Conservation (phyloP, 163 green algal genomes). For the Dunaliella salina region DNA sequence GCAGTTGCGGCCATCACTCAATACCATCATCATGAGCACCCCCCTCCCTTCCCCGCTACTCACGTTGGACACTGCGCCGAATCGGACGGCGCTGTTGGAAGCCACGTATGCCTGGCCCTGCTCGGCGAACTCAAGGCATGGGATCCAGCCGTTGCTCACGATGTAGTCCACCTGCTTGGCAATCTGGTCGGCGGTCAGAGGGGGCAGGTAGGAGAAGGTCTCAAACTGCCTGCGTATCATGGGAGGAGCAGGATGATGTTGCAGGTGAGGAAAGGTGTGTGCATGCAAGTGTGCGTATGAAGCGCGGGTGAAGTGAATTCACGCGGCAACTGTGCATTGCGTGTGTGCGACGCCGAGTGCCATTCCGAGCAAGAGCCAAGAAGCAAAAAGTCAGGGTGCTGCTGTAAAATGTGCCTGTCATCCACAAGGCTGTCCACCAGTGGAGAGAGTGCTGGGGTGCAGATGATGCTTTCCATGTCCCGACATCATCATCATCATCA, state of each 20-base stretch:
- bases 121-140: constrained; percentile 88
- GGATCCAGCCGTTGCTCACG: constrained; percentile 74
- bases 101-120: constrained; percentile 67
- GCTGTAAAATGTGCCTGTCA: too few relatives aligned
- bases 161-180: constrained; percentile 92
- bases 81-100: constrained; percentile 45
- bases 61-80: constrained; percentile 41
- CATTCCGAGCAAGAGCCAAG: too few relatives aligned
- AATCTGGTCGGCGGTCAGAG: constrained; percentile 84
- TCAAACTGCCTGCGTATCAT: constrained; percentile 81
- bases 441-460: too few relatives aligned
- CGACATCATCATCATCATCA: neutral
- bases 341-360: too few relatives aligned
- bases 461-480: neutral
- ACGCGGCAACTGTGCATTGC: too few relatives aligned
- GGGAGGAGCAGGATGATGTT: neutral
- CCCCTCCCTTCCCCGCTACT: neutral
- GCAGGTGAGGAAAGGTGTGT: neutral
- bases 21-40: neutral
- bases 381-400: too few relatives aligned
- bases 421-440: too few relatives aligned
- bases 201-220: constrained; percentile 96
- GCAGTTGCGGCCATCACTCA: too few relatives aligned
- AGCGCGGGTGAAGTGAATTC: too few relatives aligned
- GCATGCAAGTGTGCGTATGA: neutral